Percentiles rank a stretch among this genome's conserved stretches.
Evolutionary conservation across 176 grass and related monocot species (phyloP).

Genomic region (Tillandsia leiboldiana): DNA sequence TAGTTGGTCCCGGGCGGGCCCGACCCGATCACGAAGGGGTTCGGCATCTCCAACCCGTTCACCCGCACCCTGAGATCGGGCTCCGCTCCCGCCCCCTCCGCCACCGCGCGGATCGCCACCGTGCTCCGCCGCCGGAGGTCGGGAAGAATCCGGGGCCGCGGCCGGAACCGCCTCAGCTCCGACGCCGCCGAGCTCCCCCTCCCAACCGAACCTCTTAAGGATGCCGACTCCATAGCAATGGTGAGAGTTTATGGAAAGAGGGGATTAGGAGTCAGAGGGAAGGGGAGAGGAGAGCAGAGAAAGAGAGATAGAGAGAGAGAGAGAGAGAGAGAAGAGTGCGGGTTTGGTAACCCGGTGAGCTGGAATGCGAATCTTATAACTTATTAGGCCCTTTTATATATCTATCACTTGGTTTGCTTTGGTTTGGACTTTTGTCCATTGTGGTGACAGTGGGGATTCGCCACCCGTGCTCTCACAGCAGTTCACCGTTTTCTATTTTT

Average conservation of each 20-base stretch:
- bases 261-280: neutral
- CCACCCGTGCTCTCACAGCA: too few relatives aligned
- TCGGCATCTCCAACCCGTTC: slow-evolving; percentile 91
- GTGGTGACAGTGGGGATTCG: too few relatives aligned
- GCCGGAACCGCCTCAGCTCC: slow-evolving; percentile 9
- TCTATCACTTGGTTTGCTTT: neutral
- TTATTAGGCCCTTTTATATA: neutral
- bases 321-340: neutral
- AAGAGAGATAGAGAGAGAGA: neutral
- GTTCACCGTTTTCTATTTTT: too few relatives aligned
- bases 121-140: slow-evolving; percentile 19
- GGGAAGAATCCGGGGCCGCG: slow-evolving; percentile 19
- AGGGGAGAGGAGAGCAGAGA: neutral
- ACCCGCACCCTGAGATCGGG: slow-evolving; percentile 77
- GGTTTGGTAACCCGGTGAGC: neutral
- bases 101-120: slow-evolving; percentile 14
- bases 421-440: neutral
- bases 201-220: neutral
- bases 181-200: slow-evolving; percentile 24
- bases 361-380: neutral
- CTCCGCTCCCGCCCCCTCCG: slow-evolving; percentile 25
- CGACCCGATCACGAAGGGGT: slow-evolving; percentile 98
- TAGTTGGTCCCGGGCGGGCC: slow-evolving; percentile 94
- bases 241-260: too few relatives aligned
- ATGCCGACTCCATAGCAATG: neutral